Conservation (phyloP, 2,329 filamentous ascomycete genomes). For the Thyridium curvatum region DNA sequence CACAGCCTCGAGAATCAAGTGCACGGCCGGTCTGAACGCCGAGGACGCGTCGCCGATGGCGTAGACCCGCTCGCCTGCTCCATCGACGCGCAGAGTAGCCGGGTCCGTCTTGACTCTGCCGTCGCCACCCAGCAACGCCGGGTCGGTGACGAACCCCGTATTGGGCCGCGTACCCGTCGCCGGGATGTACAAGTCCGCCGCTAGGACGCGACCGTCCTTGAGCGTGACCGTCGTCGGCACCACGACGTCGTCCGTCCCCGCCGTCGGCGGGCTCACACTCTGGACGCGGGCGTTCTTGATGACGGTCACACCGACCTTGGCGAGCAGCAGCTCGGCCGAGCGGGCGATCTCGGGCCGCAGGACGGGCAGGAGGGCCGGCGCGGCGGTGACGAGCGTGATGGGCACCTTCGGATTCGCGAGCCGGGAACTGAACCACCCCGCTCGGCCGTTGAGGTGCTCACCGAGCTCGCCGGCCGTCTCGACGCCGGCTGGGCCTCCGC, state of each 20-base stretch:
- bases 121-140: constrained; percentile 13
- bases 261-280: constrained; percentile 18
- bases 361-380: constrained; percentile 29
- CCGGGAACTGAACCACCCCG: constrained; percentile 27
- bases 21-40: constrained; percentile 31
- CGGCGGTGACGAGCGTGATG: constrained; percentile 37
- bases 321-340: constrained; percentile 32
- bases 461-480: constrained; percentile 44
- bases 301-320: constrained; percentile 38
- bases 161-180: constrained; percentile 27
- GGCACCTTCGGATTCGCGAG: constrained; percentile 24
- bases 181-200: constrained; percentile 42
- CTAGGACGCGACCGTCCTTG: constrained; percentile 25
- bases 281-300: constrained; percentile 32
- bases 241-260: constrained; percentile 24
- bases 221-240: constrained; percentile 24
- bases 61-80: constrained; percentile 29
- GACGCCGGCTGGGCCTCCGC: constrained; percentile 36
- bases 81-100: constrained; percentile 25
- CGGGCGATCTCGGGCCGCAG: constrained; percentile 29
- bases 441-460: constrained; percentile 41
- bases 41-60: constrained; percentile 38
- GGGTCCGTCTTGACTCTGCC: constrained; percentile 29
- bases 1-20: constrained; percentile 30
- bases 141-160: constrained; percentile 10